Percentiles rank a stretch among this genome's conserved stretches.
Evolutionary conservation across 768 basidiomycete species (phyloP).

Genomic region (Neoboletus subvelutipes): DNA sequence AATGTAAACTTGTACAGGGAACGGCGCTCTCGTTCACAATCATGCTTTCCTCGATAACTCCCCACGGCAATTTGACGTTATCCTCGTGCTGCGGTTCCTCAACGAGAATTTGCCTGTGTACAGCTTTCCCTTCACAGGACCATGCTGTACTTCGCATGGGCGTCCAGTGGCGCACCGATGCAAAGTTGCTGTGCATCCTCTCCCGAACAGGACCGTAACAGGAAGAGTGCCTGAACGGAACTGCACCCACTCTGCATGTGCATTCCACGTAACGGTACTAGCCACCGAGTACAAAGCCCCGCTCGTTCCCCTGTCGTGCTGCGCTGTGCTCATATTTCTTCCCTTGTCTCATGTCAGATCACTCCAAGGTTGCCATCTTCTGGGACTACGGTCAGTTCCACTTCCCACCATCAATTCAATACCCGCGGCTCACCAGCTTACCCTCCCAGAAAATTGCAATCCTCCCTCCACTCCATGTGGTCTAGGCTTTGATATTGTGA

Average conservation of each 20-base stretch:
- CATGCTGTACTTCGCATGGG: constrained; percentile 19
- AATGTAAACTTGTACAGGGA: constrained; percentile 16
- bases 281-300: constrained; percentile 25
- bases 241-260: constrained; percentile 15
- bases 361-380: constrained; percentile 43
- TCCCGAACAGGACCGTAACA: constrained; percentile 2
- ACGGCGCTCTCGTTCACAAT: neutral
- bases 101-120: neutral
- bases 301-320: constrained; percentile 1
- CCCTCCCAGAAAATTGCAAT: constrained; percentile 30
- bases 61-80: neutral
- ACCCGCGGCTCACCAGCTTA: constrained; percentile 3
- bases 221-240: constrained; percentile 10
- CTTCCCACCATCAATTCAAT: constrained; percentile 4
- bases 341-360: constrained; percentile 34
- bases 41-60: neutral
- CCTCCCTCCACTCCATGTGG: constrained; percentile 31
- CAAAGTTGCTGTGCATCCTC: constrained; percentile 19
- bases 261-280: constrained; percentile 9
- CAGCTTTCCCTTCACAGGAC: constrained; percentile 9
- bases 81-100: neutral
- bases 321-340: constrained; percentile 11
- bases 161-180: constrained; percentile 17
- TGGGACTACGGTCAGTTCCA: constrained; percentile 36
- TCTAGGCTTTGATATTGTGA: constrained; percentile 43